A percentile compares a stretch with the other conserved stretches of the same genome.
Evolutionary conservation across 2,329 filamentous ascomycete species (phyloP).

Genomic region (Aspergillus felis): DNA sequence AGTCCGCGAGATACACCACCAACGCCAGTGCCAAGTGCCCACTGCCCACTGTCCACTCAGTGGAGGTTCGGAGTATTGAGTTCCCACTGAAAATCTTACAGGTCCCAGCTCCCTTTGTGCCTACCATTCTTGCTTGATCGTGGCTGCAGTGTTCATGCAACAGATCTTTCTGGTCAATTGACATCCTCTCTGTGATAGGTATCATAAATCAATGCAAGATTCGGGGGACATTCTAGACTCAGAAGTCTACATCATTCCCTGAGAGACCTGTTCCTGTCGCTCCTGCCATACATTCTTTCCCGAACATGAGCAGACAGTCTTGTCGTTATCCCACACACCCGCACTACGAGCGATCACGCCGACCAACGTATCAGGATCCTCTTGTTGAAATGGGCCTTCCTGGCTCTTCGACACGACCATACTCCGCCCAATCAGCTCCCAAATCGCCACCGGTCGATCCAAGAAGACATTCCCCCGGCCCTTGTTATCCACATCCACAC

Average conservation of each 20-base stretch:
- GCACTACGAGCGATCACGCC: constrained; percentile 94
- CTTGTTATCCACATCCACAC: constrained; percentile 68
- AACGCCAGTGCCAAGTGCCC: no score
- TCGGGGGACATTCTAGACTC: neutral
- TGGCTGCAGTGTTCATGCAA: neutral
- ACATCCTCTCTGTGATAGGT: neutral
- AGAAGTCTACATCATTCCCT: constrained; percentile 73
- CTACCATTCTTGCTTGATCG: neutral
- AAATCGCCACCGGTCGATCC: constrained; percentile 78
- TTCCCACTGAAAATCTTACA: neutral
- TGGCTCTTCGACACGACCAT: constrained; percentile 75
- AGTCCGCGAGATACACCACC: neutral
- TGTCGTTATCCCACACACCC: constrained; percentile 98
- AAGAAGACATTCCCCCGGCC: constrained; percentile 77
- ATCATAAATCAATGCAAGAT: neutral
- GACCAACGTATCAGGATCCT: constrained; percentile 80
- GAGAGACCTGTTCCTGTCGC: constrained; percentile 79
- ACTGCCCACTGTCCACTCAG: neutral
- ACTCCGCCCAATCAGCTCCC: constrained; percentile 93
- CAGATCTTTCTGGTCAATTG: neutral
- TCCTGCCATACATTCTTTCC: constrained; percentile 99
- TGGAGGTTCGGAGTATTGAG: neutral
- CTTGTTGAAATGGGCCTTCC: constrained; percentile 58
- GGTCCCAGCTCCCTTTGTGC: neutral
- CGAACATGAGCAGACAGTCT: constrained; percentile 95